Percentiles rank a stretch among this genome's conserved stretches.
Evolutionary conservation across 805 yeast species (phyloP).

Genomic region (Tetrapisispora taiwanensis): DNA sequence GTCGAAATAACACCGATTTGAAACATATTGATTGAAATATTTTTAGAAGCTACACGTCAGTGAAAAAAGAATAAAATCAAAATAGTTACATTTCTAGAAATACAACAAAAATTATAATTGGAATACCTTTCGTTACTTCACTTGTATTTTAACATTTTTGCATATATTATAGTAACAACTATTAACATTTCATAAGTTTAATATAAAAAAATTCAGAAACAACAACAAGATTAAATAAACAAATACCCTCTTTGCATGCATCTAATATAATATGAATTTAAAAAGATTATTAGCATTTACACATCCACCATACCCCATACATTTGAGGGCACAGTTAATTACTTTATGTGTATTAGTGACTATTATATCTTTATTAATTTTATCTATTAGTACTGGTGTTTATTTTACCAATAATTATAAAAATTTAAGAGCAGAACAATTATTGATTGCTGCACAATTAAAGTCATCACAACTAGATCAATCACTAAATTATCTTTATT

Average conservation of each 20-base stretch:
- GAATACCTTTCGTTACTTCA: too few species aligned
- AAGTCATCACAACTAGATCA: slow-evolving; percentile 74
- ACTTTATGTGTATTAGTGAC: slow-evolving; percentile 61
- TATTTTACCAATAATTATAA: slow-evolving; percentile 59
- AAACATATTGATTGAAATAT: too few species aligned
- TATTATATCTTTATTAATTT: slow-evolving; percentile 54
- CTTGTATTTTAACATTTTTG: too few species aligned
- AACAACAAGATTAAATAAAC: too few species aligned
- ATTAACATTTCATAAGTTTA: too few species aligned
- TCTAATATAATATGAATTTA: background rate
- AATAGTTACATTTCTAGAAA: too few species aligned
- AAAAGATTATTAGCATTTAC: background rate
- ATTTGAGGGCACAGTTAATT: slow-evolving; percentile 68
- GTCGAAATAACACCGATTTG: too few species aligned
- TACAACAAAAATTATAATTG: too few species aligned
- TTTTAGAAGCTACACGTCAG: too few species aligned
- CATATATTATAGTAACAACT: too few species aligned
- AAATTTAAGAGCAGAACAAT: slow-evolving; percentile 54
- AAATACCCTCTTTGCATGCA: slow-evolving; percentile 2
- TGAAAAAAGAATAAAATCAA: too few species aligned
- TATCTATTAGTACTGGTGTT: slow-evolving; percentile 68
- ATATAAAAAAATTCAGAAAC: too few species aligned
- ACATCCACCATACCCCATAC: slow-evolving; percentile 38
- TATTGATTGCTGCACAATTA: slow-evolving; percentile 69
- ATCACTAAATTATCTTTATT: slow-evolving; percentile 49